These are phyloP conservation scores for Aspergillus fijiensis DNA, from an alignment of 2,329 filamentous ascomycete species.

Conservation along the genomic window DNA sequence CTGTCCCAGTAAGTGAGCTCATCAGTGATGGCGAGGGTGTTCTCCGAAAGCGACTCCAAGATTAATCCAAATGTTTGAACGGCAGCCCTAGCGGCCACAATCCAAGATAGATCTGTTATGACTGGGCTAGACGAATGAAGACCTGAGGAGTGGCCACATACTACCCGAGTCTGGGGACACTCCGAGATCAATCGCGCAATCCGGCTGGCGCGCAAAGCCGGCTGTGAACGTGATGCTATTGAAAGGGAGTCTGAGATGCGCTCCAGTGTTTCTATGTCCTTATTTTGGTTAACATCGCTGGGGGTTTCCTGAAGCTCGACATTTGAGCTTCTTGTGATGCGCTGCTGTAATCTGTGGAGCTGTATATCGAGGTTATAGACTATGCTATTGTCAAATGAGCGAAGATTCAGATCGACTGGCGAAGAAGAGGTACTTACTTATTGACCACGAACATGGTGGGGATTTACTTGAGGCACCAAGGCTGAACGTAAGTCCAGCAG, in stretches of 20 bases:
- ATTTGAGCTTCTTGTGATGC: slow-evolving; percentile 20
- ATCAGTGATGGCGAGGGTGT: slow-evolving; percentile 78
- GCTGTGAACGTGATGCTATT: slow-evolving; percentile 63
- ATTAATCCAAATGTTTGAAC: slow-evolving; percentile 86
- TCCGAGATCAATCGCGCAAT: slow-evolving; percentile 64
- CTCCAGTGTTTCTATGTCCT: slow-evolving; percentile 56
- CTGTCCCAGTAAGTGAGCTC: slow-evolving; percentile 97
- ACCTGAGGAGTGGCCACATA: neutral
- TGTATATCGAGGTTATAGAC: slow-evolving; percentile 58
- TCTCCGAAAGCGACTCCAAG: slow-evolving; percentile 72
- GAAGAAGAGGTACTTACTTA: neutral
- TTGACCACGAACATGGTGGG: neutral
- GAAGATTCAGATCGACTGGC: neutral
- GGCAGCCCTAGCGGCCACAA: slow-evolving; percentile 85
- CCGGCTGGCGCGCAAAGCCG: slow-evolving; percentile 59
- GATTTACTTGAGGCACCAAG: neutral
- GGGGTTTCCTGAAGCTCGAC: slow-evolving; percentile 22
- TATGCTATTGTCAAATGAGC: slow-evolving; percentile 42
- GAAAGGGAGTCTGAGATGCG: slow-evolving; percentile 69
- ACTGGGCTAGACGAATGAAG: slow-evolving; percentile 18
- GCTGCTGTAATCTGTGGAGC: slow-evolving; percentile 58
- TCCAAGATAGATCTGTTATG: slow-evolving; percentile 73
- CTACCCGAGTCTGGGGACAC: slow-evolving; percentile 17
- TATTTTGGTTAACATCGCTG: slow-evolving; percentile 2
- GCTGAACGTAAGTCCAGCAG: neutral